Conservation (phyloP, 441 rosid species). For the Biscutella laevigata region DNA sequence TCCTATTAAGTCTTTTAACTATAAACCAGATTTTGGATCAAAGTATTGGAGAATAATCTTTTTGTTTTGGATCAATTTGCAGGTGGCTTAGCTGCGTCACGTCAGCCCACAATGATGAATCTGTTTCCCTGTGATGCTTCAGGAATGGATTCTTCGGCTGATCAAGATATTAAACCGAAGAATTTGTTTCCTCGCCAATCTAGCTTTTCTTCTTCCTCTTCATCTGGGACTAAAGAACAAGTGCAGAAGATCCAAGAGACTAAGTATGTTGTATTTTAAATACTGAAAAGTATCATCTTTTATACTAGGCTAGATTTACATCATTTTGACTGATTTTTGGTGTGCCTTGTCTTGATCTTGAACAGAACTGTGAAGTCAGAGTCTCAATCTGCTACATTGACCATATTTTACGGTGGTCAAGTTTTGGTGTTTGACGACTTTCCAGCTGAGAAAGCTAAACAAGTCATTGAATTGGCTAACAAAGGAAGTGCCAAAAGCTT, state of each 20-base stretch:
- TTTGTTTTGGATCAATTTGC: background rate
- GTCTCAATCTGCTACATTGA: conserved; percentile 51
- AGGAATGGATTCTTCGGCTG: conserved; percentile 12
- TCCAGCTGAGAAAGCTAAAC: conserved; percentile 60
- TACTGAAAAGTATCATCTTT: background rate
- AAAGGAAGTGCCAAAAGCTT: conserved; percentile 31
- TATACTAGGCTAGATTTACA: too few species aligned
- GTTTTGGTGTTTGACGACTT: conserved; percentile 60
- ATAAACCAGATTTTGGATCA: too few species aligned
- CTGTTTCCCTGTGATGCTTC: conserved; percentile 39
- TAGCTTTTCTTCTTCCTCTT: conserved; percentile 31
- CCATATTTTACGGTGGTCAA: conserved; percentile 68
- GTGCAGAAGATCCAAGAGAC: conserved; percentile 25
- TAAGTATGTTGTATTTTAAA: conserved; percentile 24
- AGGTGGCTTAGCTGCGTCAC: conserved; percentile 32
- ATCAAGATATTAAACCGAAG: conserved; percentile 34
- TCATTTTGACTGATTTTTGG: conserved; percentile 5
- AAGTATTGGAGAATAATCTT: background rate
- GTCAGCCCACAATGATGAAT: conserved; percentile 44
- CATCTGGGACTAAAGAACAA: conserved; percentile 29
- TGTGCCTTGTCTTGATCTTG: background rate
- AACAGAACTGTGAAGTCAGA: conserved; percentile 25
- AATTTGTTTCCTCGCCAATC: conserved; percentile 46
- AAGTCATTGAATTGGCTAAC: conserved; percentile 57
- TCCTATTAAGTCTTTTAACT: too few species aligned